Percentiles rank a stretch among this genome's conserved stretches.
phyloP scores from a whole-genome alignment of 73 alveolate genomes.

The Paramecium bursaria region DNA sequence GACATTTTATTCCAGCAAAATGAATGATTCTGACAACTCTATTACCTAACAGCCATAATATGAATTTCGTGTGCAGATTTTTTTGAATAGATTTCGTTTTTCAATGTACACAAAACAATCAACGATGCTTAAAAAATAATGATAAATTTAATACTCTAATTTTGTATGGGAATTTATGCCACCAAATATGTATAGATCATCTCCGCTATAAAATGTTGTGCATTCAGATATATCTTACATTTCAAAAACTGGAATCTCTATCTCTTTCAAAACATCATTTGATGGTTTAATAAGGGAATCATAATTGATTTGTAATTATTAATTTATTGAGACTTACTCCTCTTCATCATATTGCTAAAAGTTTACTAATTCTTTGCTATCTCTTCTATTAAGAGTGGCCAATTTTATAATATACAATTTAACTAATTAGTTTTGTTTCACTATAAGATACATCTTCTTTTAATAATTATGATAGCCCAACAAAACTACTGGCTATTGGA shows the following conservation, averaged over 20 bases:
- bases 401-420: not conserved
- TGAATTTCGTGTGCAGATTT: not conserved
- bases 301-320: not conserved
- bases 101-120: slow-evolving; percentile 44
- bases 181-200: slow-evolving; percentile 23
- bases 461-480: not conserved
- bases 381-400: not conserved
- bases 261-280: not conserved
- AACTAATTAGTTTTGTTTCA: not conserved
- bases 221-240: not conserved
- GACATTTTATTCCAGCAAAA: not conserved
- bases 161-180: not conserved
- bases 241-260: slow-evolving; percentile 18
- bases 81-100: slow-evolving; percentile 42
- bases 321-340: not conserved
- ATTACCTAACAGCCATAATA: slow-evolving; percentile 14
- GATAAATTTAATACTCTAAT: not conserved
- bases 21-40: slow-evolving; percentile 17
- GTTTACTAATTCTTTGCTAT: slow-evolving; percentile 30
- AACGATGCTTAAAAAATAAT: not conserved
- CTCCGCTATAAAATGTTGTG: not conserved
- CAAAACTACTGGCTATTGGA: not conserved
- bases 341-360: slow-evolving; percentile 24
- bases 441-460: not conserved
- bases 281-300: not conserved